A percentile compares a stretch with the other conserved stretches of the same genome.
These are phyloP conservation scores for Tetragonia tetragonoides DNA, from an alignment of 148 eudicot species.

Conservation along the genomic window DNA sequence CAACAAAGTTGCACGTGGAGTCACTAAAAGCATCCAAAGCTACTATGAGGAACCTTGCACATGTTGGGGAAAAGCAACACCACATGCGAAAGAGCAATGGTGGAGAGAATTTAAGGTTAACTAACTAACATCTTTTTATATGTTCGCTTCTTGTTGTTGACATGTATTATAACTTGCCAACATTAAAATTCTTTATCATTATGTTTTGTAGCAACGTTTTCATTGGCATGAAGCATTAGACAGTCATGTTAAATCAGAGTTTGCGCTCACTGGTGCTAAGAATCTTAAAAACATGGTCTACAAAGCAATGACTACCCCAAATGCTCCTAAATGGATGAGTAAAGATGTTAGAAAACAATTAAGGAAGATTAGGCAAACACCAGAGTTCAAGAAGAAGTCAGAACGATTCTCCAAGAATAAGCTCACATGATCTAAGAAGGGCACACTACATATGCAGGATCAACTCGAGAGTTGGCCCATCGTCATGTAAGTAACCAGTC, in stretches of 20 bases:
- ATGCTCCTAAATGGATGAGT: not conserved
- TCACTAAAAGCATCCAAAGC: too few species aligned
- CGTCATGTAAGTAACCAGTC: not conserved
- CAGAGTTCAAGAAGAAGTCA: not conserved
- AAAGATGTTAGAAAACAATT: not conserved
- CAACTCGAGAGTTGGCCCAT: not conserved
- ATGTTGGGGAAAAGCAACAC: too few species aligned
- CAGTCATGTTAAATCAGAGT: not conserved
- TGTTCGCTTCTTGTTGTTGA: too few species aligned
- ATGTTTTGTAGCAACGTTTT: not conserved
- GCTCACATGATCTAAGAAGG: not conserved
- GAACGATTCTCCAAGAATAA: not conserved
- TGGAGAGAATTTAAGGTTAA: too few species aligned
- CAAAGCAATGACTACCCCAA: not conserved
- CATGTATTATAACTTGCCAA: too few species aligned
- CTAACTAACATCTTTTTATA: too few species aligned
- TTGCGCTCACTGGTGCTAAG: not conserved
- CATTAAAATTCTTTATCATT: too few species aligned
- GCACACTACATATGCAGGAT: not conserved
- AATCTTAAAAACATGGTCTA: not conserved
- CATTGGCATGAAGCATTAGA: not conserved
- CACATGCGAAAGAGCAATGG: too few species aligned
- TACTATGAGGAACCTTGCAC: too few species aligned
- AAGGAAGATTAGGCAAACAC: too few species aligned
- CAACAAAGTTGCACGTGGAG: too few species aligned